These are phyloP conservation scores for Saccharata proteae DNA, from an alignment of 2,329 filamentous ascomycete species.

Conservation along the genomic window DNA sequence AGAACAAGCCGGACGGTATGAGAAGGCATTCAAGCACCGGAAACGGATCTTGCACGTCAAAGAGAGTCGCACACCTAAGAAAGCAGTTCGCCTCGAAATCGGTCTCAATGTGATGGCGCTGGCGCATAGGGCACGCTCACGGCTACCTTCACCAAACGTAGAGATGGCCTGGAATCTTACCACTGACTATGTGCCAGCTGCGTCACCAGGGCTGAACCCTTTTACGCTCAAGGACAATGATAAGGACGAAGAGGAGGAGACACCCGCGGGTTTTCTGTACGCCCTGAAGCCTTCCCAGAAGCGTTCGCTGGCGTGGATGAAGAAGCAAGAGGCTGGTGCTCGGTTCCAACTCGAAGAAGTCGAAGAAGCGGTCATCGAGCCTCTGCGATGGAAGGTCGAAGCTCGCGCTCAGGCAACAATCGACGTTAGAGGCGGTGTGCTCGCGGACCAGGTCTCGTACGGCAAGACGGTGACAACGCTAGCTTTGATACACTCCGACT, in stretches of 20 bases:
- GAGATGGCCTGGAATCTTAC: slow-evolving; percentile 34
- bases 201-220: too few relatives aligned
- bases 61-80: slow-evolving; percentile 19
- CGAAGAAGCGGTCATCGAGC: slow-evolving; percentile 36
- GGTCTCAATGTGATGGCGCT: slow-evolving; percentile 30
- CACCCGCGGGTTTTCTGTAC: slow-evolving; percentile 14
- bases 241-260: slow-evolving; percentile 13
- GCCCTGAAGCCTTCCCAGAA: slow-evolving; percentile 33
- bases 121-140: slow-evolving; percentile 31
- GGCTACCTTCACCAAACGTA: slow-evolving; percentile 13
- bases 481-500: slow-evolving; percentile 41
- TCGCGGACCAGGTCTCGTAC: slow-evolving; percentile 54
- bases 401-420: slow-evolving; percentile 33
- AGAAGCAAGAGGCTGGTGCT: slow-evolving; percentile 33
- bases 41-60: slow-evolving; percentile 20
- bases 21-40: slow-evolving; percentile 37
- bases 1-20: slow-evolving; percentile 37
- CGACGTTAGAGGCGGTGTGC: slow-evolving; percentile 44
- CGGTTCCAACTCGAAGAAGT: slow-evolving; percentile 42
- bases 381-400: slow-evolving; percentile 46
- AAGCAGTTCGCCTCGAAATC: too few relatives aligned
- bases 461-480: slow-evolving; percentile 54
- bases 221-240: slow-evolving; percentile 35
- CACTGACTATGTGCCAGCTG: slow-evolving; percentile 31
- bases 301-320: slow-evolving; percentile 49